These are phyloP conservation scores for Lolium rigidum DNA, from an alignment of 176 grass and related monocot species.

Conservation along the genomic window DNA sequence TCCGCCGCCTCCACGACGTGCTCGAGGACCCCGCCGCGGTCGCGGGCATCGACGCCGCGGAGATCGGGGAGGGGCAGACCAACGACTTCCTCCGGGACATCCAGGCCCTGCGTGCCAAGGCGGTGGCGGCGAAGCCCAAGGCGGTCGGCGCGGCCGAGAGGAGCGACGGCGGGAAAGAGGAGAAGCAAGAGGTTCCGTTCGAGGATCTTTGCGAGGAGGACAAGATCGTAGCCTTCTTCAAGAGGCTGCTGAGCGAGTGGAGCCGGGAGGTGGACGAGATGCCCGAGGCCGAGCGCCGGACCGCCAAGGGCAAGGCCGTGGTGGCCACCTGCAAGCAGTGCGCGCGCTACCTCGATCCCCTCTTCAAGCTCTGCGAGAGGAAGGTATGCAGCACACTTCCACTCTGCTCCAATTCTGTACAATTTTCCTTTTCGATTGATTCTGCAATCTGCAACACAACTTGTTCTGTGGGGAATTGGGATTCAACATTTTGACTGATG, in stretches of 20 bases:
- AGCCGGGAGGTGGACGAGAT: conserved; percentile 68
- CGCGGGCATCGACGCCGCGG: conserved; percentile 52
- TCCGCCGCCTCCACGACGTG: conserved; percentile 49
- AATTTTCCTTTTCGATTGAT: too few species aligned
- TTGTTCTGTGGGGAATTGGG: too few species aligned
- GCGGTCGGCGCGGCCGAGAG: neutral
- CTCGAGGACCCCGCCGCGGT: conserved; percentile 54
- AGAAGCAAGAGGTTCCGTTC: conserved; percentile 48
- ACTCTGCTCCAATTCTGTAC: neutral
- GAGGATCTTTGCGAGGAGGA: conserved; percentile 79
- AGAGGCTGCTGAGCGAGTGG: conserved; percentile 70
- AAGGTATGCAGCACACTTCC: conserved; percentile 48
- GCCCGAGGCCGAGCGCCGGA: conserved; percentile 68
- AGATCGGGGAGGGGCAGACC: conserved; percentile 81
- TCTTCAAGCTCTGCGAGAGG: conserved; percentile 78
- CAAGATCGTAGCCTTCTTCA: conserved; percentile 79
- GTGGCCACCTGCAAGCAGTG: conserved; percentile 81
- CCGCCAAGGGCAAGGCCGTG: conserved; percentile 72
- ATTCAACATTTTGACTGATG: too few species aligned
- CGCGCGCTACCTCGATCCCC: conserved; percentile 70
- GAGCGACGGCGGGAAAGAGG: conserved; percentile 28
- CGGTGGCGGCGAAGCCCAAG: conserved; percentile 43
- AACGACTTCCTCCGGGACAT: conserved; percentile 89
- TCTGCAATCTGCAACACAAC: too few species aligned
- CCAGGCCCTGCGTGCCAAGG: conserved; percentile 50